A percentile compares a stretch with the other conserved stretches of the same genome.
Evolutionary conservation across 768 basidiomycete species (phyloP).

Genomic region (Rhodotorula toruloides): DNA sequence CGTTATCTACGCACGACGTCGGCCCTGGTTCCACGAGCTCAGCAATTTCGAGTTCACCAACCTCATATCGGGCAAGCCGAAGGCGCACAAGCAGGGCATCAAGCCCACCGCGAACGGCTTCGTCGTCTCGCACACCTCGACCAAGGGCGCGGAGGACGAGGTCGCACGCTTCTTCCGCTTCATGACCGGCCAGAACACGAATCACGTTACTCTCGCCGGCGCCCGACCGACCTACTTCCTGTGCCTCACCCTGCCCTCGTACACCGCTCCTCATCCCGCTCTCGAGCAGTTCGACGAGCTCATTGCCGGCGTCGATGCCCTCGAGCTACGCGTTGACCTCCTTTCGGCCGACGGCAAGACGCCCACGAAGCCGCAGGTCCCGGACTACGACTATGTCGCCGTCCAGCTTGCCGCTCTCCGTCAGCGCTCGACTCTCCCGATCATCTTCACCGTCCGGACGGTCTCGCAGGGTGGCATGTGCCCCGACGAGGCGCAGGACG

Average conservation of each 20-base stretch:
- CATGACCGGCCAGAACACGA: conserved; percentile 66
- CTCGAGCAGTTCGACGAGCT: conserved; percentile 66
- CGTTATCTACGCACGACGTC: conserved; percentile 76
- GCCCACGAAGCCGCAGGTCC: conserved; percentile 55
- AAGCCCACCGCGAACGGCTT: conserved; percentile 33
- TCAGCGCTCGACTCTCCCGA: conserved; percentile 69
- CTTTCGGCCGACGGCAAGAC: conserved; percentile 54
- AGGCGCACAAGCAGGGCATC: conserved; percentile 13
- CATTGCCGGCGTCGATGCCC: conserved; percentile 75
- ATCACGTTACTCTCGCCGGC: conserved; percentile 47
- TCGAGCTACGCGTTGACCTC: conserved; percentile 91
- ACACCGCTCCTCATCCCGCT: conserved; percentile 50
- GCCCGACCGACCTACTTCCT: conserved; percentile 82
- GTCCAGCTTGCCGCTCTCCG: conserved; percentile 75
- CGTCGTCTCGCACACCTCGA: conserved; percentile 28
- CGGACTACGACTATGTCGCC: conserved; percentile 66
- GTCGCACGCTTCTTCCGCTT: conserved; percentile 81
- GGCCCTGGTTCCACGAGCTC: conserved; percentile 80
- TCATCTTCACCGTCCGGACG: conserved; percentile 87
- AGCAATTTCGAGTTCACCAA: conserved; percentile 80
- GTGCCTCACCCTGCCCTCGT: conserved; percentile 76
- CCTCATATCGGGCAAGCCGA: conserved; percentile 50
- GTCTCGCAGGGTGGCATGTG: conserved; percentile 83
- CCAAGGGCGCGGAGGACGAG: conserved; percentile 52
- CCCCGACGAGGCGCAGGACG: conserved; percentile 68